Percentiles rank a stretch among this genome's conserved stretches.
Evolutionary conservation across 202 grass and related monocot species (phyloP).

Genomic region (Elaeis oleifera): DNA sequence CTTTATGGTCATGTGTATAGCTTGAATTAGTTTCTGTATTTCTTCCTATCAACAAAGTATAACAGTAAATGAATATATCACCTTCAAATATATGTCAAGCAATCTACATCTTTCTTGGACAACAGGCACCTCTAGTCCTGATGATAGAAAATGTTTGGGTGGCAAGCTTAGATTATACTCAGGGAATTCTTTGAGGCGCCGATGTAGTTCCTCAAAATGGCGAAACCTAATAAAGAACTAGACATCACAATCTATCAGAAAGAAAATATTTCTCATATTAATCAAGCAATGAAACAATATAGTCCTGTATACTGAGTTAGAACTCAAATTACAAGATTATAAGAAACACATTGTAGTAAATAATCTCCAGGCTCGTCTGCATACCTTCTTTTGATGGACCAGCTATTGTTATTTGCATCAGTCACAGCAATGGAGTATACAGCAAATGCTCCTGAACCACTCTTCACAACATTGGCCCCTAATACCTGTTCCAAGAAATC

Average conservation of each 20-base stretch:
- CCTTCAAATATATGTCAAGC: constrained; percentile 96
- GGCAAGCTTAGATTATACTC: constrained; percentile 92
- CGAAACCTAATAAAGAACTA: constrained; percentile 63
- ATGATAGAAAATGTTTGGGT: constrained; percentile 96
- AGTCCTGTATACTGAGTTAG: neutral
- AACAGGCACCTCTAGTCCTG: constrained; percentile 86
- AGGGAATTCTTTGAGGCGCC: constrained; percentile 86
- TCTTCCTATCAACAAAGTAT: too few relatives aligned
- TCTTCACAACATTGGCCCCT: constrained; percentile 95
- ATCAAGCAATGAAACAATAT: neutral
- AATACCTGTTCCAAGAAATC: constrained; percentile 50
- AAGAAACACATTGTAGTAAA: neutral
- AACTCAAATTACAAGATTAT: constrained; percentile 9
- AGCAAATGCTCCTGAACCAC: constrained; percentile 93
- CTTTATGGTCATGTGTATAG: too few relatives aligned
- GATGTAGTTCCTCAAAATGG: constrained; percentile 98
- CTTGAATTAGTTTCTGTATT: too few relatives aligned
- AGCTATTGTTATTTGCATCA: constrained; percentile 79
- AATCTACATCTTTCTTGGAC: constrained; percentile 90
- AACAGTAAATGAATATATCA: constrained; percentile 7
- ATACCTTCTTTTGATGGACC: constrained; percentile 98
- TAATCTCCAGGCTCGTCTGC: neutral
- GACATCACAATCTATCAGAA: neutral
- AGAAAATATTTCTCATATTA: neutral
- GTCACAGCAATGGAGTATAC: constrained; percentile 90